Conservation (phyloP, 2,329 filamentous ascomycete genomes). For the Phialophora macrospora region DNA sequence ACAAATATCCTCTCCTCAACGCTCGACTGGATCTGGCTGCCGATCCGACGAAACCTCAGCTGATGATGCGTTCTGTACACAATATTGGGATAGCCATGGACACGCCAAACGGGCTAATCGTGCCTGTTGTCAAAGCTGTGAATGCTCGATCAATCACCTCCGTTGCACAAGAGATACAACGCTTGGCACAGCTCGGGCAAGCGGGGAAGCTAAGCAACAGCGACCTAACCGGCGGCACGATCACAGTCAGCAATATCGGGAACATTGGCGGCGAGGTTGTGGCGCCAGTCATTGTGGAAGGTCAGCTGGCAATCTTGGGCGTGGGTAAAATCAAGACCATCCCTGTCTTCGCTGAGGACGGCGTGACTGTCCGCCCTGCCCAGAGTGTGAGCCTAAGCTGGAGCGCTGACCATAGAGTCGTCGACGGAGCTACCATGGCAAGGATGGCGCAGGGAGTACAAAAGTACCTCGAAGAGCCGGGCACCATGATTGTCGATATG, state of each 20-base stretch:
- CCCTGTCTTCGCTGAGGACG: slow-evolving; percentile 71
- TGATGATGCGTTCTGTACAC: slow-evolving; percentile 81
- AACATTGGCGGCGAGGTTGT: slow-evolving; percentile 93
- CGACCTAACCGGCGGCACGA: slow-evolving; percentile 84
- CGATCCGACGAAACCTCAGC: slow-evolving; percentile 68
- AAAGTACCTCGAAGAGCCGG: slow-evolving; percentile 79
- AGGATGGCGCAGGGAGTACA: slow-evolving; percentile 83
- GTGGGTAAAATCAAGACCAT: slow-evolving; percentile 79
- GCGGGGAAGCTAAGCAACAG: slow-evolving; percentile 74
- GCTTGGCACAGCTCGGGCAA: slow-evolving; percentile 73
- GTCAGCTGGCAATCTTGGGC: slow-evolving; percentile 89
- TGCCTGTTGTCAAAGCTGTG: slow-evolving; percentile 89
- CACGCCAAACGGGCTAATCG: slow-evolving; percentile 82
- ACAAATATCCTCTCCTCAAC: slow-evolving; percentile 84
- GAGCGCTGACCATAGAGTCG: slow-evolving; percentile 92
- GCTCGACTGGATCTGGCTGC: slow-evolving; percentile 72
- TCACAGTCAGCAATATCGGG: slow-evolving; percentile 96
- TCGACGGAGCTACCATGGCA: slow-evolving; percentile 94
- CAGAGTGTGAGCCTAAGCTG: slow-evolving; percentile 91
- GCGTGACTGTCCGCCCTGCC: slow-evolving; percentile 68
- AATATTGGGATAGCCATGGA: slow-evolving; percentile 98
- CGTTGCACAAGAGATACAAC: slow-evolving; percentile 75
- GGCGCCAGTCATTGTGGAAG: slow-evolving; percentile 85
- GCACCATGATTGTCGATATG: slow-evolving; percentile 82
- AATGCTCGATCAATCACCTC: slow-evolving; percentile 74